A percentile compares a stretch with the other conserved stretches of the same genome.
phyloP scores from a whole-genome alignment of 345 rosid species.

The Reutealis trisperma region DNA sequence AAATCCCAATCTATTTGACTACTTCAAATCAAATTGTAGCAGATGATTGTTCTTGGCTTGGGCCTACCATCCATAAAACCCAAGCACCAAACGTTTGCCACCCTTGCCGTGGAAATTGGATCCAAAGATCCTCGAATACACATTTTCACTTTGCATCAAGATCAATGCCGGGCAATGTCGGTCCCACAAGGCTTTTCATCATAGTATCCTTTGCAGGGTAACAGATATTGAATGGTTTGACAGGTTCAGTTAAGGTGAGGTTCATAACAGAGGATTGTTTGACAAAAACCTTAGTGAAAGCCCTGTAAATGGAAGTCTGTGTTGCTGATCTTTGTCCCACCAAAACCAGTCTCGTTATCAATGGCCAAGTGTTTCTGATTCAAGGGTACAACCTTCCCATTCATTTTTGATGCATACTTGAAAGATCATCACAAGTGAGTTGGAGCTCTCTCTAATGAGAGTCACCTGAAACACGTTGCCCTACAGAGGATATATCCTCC shows the following conservation, averaged over 20 bases:
- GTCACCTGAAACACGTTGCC: too few relatives aligned
- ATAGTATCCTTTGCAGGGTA: too few relatives aligned
- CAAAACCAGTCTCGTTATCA: slow-evolving; percentile 20
- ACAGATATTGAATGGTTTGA: too few relatives aligned
- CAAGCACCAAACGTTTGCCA: slow-evolving; percentile 12
- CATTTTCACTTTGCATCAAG: neutral
- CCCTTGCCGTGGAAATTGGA: slow-evolving; percentile 11
- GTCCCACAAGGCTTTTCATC: slow-evolving; percentile 7
- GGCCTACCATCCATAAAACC: slow-evolving; percentile 20
- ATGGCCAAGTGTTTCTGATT: too few relatives aligned
- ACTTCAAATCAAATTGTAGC: slow-evolving; percentile 15
- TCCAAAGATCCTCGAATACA: slow-evolving; percentile 16
- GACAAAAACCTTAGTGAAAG: slow-evolving; percentile 30
- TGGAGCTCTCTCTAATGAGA: too few relatives aligned
- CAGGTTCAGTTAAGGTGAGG: neutral
- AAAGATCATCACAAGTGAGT: too few relatives aligned
- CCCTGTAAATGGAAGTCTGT: slow-evolving; percentile 47
- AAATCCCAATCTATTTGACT: too few relatives aligned
- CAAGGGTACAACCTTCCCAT: too few relatives aligned
- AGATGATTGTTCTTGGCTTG: slow-evolving; percentile 8
- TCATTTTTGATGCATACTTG: too few relatives aligned
- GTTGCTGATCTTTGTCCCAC: slow-evolving; percentile 49
- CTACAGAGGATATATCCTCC: too few relatives aligned
- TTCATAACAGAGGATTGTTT: slow-evolving; percentile 7
- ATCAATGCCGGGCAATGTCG: slow-evolving; percentile 8